Base-by-base conservation (phyloP, 371 early-diverging fungal species). In the Globomyces sp. region DNA sequence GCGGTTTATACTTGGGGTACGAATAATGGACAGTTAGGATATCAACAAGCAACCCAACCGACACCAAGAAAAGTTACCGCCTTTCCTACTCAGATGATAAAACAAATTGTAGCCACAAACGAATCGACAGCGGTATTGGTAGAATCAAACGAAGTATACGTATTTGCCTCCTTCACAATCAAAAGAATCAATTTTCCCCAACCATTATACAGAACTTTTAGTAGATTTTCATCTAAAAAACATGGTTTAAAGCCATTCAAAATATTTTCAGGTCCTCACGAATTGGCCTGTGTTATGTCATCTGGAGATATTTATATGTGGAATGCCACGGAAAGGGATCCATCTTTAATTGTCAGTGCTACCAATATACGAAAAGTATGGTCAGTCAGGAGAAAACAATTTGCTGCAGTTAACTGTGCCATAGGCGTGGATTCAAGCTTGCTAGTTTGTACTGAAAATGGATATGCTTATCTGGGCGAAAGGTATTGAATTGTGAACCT, bases 11-110 rank as follows among this genome's bases (percentile, higher is more conserved):
- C 90, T 0, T 92, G 89, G 82, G 92, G 92, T 0, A 70, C 78
- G 44, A 89, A 89, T 67, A 78, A 81, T 58, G 92, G 92, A 0
- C 92, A 92, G 66, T 73, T 92, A n/a, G 90, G 88, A 4, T 72
- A 76, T 61, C 44, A 45, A 0, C 72, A 73, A 48, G 60, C 63
- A 50, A 52, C 73, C 4, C 80, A 80, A 48, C 8, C 24, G 3
- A 51, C 55, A 3, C 81, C 81, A 3, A 48, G 69, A n/a, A 76
- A 75, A 57, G 70, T 81, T 47, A 77, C 81, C 0, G 50, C 70
- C 37, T 71, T 78, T 42, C 64, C 71, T 4, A 65, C 69, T n/a
- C 69, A 68, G 24, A 43, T 34, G 0, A 66, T 81, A 41, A 46
- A 70, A 1, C 60, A 60, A 11, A 57, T 78, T 45, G 45, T 72